Evolutionary conservation across 1,284 basidiomycete genomes (phyloP).

Genomic region (Moesziomyces sp.): DNA sequence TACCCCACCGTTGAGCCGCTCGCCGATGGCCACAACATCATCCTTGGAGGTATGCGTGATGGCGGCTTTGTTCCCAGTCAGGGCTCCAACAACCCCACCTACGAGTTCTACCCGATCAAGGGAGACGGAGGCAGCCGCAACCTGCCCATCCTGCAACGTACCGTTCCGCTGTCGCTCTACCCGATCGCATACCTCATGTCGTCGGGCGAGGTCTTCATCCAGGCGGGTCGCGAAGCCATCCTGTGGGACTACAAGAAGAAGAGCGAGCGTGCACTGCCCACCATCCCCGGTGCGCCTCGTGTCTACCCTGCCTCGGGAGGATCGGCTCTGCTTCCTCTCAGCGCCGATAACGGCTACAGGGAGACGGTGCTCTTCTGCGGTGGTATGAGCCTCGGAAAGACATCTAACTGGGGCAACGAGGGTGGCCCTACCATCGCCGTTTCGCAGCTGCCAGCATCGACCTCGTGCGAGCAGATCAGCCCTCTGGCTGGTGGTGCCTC

Average conservation of each 20-base stretch:
- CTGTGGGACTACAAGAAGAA: constrained; percentile 51
- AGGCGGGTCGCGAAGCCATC: constrained; percentile 51
- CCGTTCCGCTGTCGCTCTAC: constrained; percentile 58
- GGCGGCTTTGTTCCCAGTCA: constrained; percentile 58
- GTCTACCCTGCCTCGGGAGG: constrained; percentile 61
- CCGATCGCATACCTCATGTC: constrained; percentile 60
- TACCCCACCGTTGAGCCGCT: constrained; percentile 62
- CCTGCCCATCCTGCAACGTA: constrained; percentile 45
- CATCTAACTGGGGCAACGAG: constrained; percentile 56
- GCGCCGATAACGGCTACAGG: constrained; percentile 51
- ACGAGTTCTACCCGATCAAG: constrained; percentile 61
- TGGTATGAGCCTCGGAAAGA: constrained; percentile 50
- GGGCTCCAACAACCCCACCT: constrained; percentile 52
- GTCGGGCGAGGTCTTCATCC: constrained; percentile 55
- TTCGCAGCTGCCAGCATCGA: constrained; percentile 45
- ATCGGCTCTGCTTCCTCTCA: constrained; percentile 55
- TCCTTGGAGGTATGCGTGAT: constrained; percentile 56
- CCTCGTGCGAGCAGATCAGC: constrained; percentile 57
- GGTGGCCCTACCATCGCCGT: constrained; percentile 50
- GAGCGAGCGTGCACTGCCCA: constrained; percentile 46
- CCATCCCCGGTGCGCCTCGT: constrained; percentile 47
- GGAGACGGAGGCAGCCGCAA: constrained; percentile 28
- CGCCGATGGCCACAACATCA: constrained; percentile 50
- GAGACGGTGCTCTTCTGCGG: constrained; percentile 63
- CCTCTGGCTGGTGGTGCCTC: constrained; percentile 30